Conservation (phyloP, 345 rosid genomes). For the Linum tenue region DNA sequence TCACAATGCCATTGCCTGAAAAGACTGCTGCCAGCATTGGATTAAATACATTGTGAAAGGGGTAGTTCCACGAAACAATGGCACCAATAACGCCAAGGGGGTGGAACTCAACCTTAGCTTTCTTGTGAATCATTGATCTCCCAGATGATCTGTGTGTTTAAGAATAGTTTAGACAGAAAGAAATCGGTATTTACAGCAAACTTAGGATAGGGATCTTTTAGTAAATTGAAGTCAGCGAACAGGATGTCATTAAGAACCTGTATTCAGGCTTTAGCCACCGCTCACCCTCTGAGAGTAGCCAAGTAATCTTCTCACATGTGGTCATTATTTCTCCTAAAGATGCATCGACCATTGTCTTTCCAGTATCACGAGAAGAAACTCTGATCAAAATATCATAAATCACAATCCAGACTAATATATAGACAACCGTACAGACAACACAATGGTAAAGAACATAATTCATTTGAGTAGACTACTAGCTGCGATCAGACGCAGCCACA, state of each 20-base stretch:
- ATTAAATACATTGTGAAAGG: slow-evolving; percentile 96
- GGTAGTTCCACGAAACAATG: slow-evolving; percentile 98
- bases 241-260: slow-evolving; percentile 36
- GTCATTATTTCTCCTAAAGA: slow-evolving; percentile 98
- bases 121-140: slow-evolving; percentile 93
- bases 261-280: slow-evolving; percentile 90
- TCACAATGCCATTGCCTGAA: slow-evolving; percentile 88
- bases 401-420: background rate
- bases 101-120: slow-evolving; percentile 78
- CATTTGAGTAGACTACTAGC: background rate
- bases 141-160: slow-evolving; percentile 62
- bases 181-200: background rate
- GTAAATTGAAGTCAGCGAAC: background rate
- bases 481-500: background rate
- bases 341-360: slow-evolving; percentile 97
- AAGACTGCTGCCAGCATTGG: slow-evolving; percentile 97
- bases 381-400: slow-evolving; percentile 30
- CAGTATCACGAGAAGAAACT: slow-evolving; percentile 94
- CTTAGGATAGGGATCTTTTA: background rate
- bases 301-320: slow-evolving; percentile 97
- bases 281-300: slow-evolving; percentile 99
- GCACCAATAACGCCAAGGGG: slow-evolving; percentile 97
- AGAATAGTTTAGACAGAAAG: slow-evolving; percentile 2
- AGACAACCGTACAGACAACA: background rate
- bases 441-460: background rate